Evolutionary conservation across 768 basidiomycete species (phyloP).

Genomic region (Lentinula raphanica): DNA sequence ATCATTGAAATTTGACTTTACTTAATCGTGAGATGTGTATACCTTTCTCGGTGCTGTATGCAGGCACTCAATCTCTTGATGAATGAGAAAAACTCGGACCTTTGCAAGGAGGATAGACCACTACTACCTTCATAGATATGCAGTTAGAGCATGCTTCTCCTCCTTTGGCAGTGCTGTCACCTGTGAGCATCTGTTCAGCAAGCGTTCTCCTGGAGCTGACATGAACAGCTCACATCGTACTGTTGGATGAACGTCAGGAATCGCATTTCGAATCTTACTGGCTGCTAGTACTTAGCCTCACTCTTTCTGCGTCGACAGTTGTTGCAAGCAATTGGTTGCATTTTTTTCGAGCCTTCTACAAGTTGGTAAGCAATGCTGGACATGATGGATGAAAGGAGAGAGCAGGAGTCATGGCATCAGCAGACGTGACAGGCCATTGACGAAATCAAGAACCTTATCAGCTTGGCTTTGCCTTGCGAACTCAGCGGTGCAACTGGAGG

Average conservation of each 20-base stretch:
- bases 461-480: too few species aligned
- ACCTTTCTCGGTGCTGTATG: neutral
- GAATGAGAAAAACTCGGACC: neutral
- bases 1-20: neutral
- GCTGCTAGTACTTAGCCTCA: too few species aligned
- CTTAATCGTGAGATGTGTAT: neutral
- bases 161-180: neutral
- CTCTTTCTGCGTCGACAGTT: neutral
- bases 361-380: neutral
- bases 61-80: neutral
- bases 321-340: neutral
- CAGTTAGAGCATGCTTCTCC: neutral
- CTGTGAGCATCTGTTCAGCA: neutral
- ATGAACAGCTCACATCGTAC: neutral
- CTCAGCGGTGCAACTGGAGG: too few species aligned
- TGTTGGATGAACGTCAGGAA: neutral
- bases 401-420: too few species aligned
- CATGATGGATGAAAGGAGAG: too few species aligned
- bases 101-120: neutral
- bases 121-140: neutral
- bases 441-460: too few species aligned
- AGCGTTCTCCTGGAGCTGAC: neutral
- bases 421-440: too few species aligned
- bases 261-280: too few species aligned
- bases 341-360: neutral